These are phyloP conservation scores for Tolypocladium tropicale DNA, from an alignment of 2,329 filamentous ascomycete genomes.

Conservation along the genomic window DNA sequence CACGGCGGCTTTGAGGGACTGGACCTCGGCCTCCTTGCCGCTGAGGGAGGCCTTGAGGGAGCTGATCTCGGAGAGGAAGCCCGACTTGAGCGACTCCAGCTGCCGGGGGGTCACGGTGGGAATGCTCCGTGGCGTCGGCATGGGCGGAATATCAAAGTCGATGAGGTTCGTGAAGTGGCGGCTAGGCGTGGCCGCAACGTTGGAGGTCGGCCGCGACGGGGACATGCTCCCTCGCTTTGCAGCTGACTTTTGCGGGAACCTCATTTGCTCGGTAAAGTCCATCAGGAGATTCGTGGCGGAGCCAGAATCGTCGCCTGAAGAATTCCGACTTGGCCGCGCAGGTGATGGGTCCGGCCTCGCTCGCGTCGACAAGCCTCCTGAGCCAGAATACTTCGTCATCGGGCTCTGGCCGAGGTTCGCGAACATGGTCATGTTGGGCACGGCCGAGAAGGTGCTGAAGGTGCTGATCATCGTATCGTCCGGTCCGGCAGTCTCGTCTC, in stretches of 20 bases:
- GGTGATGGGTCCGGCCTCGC: constrained; percentile 23
- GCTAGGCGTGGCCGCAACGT: constrained; percentile 33
- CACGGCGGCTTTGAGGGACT: constrained; percentile 77
- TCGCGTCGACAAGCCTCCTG: constrained; percentile 29
- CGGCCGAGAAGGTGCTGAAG: constrained; percentile 81
- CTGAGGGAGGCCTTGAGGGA: constrained; percentile 85
- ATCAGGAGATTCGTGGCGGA: constrained; percentile 70
- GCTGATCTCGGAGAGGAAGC: constrained; percentile 85
- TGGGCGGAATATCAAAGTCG: constrained; percentile 78
- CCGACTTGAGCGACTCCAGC: constrained; percentile 83
- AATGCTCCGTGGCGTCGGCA: constrained; percentile 83
- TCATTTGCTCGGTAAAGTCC: constrained; percentile 74
- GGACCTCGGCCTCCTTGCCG: constrained; percentile 86
- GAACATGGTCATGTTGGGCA: constrained; percentile 80
- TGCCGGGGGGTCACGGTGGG: constrained; percentile 87
- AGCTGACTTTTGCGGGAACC: constrained; percentile 40
- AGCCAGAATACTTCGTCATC: constrained; percentile 36
- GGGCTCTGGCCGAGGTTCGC: constrained; percentile 61
- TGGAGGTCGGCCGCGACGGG: constrained; percentile 19
- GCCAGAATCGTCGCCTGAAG: constrained; percentile 29
- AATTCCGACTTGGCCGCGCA: constrained; percentile 23
- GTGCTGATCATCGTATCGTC: constrained; percentile 72
- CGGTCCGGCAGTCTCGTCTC: constrained; percentile 36
- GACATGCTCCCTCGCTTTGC: constrained; percentile 21
- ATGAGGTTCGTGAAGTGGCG: constrained; percentile 56